Conservation (phyloP, 352 stramenopile genomes). For the Aphanomyces stellatus region DNA sequence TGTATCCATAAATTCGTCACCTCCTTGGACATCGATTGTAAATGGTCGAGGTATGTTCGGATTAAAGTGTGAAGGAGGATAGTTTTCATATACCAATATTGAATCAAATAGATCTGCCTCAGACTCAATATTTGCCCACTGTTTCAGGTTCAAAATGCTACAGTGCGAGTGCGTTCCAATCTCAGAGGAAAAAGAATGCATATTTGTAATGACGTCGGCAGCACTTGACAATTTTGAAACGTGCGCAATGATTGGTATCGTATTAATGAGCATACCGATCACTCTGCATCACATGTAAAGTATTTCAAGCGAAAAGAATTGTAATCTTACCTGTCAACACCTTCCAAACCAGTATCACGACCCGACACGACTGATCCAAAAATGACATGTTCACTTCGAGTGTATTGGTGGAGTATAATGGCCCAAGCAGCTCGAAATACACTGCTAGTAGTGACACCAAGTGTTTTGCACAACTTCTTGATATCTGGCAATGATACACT, state of each 20-base stretch:
- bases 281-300: neutral
- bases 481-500: neutral
- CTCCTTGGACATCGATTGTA: too few relatives aligned
- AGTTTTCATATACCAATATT: neutral
- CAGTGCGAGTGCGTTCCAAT: neutral
- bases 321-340: neutral
- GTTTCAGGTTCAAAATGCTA: neutral
- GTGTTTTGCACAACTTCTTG: neutral
- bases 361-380: neutral
- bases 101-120: neutral
- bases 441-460: neutral
- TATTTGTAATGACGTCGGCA: neutral
- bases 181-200: neutral
- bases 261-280: neutral
- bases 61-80: neutral
- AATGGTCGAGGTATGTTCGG: neutral
- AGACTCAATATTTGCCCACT: neutral
- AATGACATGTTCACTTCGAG: neutral
- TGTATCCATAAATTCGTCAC: constrained; percentile 17
- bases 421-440: neutral
- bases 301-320: neutral
- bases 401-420: neutral
- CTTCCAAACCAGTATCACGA: neutral
- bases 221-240: neutral
- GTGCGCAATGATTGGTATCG: neutral